Evolutionary conservation across 2,329 filamentous ascomycete genomes (phyloP).

Genomic region (Xylariales sp.): DNA sequence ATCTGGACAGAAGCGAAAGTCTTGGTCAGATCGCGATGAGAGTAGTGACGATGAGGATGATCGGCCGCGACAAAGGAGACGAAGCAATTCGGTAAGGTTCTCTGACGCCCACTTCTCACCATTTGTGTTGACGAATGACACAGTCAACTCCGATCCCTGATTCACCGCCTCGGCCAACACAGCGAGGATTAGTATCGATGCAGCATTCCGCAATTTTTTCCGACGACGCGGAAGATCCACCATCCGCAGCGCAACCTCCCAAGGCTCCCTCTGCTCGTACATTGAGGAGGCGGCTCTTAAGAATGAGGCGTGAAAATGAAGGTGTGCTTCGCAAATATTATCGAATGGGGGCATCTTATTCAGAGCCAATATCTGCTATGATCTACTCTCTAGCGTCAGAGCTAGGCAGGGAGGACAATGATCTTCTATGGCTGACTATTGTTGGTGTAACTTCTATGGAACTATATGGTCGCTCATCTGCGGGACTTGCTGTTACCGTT

Average conservation of each 20-base stretch:
- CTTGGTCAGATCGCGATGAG: constrained; percentile 77
- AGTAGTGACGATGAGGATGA: constrained; percentile 79
- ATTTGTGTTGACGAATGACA: constrained; percentile 46
- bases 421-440: constrained; percentile 93
- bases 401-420: constrained; percentile 94
- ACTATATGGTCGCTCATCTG: constrained; percentile 86
- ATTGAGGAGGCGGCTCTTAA: constrained; percentile 78
- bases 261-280: constrained; percentile 76
- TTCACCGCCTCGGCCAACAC: constrained; percentile 70
- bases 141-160: constrained; percentile 74
- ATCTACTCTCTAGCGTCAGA: constrained; percentile 95
- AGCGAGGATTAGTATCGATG: constrained; percentile 69
- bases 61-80: constrained; percentile 80
- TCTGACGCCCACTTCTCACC: constrained; percentile 43
- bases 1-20: constrained; percentile 80
- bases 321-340: constrained; percentile 84
- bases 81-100: constrained; percentile 83
- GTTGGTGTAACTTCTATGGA: constrained; percentile 96
- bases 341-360: constrained; percentile 86
- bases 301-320: constrained; percentile 82
- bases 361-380: constrained; percentile 93
- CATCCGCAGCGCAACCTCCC: constrained; percentile 67
- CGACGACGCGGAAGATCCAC: constrained; percentile 63
- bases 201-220: constrained; percentile 61
- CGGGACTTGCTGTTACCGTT: constrained; percentile 75